Conservation (phyloP, 805 yeast species). For the Wickerhamiella parazyma region DNA sequence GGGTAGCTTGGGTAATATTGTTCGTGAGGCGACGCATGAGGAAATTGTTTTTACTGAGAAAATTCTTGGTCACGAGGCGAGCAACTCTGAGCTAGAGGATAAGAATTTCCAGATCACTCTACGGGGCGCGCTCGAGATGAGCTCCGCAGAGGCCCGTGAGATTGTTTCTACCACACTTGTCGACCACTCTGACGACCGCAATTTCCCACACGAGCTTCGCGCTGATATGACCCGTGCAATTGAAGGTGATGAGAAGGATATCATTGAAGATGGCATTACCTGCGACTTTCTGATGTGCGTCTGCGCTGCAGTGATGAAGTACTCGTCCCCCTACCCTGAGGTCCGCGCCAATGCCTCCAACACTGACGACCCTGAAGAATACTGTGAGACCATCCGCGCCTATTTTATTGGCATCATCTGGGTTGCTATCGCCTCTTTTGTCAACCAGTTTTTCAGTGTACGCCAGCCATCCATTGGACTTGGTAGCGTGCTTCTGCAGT, state of each 20-base stretch:
- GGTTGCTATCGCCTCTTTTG: conserved; percentile 40
- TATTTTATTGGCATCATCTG: conserved; percentile 37
- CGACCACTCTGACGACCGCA: conserved; percentile 9
- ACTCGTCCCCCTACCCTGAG: conserved; percentile 46
- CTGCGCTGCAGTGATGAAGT: conserved; percentile 31
- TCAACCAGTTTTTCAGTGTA: conserved; percentile 43
- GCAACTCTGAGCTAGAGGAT: background rate
- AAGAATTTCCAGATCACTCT: conserved; percentile 2
- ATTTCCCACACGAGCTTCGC: conserved; percentile 2
- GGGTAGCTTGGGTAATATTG: no score
- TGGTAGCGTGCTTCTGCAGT: conserved; percentile 39
- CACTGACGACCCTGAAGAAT: conserved; percentile 31
- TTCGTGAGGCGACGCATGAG: background rate
- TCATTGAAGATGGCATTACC: background rate
- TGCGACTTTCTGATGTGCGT: conserved; percentile 20
- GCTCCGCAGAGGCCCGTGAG: background rate
- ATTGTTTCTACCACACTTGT: background rate
- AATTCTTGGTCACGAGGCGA: conserved; percentile 1
- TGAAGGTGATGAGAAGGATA: background rate
- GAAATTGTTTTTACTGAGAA: background rate
- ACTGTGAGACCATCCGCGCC: conserved; percentile 38
- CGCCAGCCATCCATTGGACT: conserved; percentile 42
- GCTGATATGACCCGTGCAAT: background rate
- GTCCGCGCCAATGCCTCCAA: conserved; percentile 43
- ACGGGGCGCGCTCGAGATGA: background rate